Conservation (phyloP, 371 early-diverging fungal genomes). For the Mortierella sp. region DNA sequence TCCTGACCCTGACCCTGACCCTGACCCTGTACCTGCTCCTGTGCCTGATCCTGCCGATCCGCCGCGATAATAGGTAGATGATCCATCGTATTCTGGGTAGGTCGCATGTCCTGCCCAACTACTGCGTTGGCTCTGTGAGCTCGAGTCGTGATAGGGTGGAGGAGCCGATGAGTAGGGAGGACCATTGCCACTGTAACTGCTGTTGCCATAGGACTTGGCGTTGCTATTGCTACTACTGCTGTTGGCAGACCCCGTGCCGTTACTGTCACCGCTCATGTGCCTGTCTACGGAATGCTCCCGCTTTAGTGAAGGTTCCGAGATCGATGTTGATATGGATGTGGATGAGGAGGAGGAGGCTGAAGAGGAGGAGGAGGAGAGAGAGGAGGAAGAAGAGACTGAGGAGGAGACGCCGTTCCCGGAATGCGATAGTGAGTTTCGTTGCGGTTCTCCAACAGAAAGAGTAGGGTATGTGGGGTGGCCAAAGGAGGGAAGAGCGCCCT, state of each 20-base stretch:
- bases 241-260: too few species aligned
- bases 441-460: constrained; percentile 13
- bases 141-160: constrained; percentile 7
- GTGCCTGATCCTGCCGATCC: neutral
- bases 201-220: neutral
- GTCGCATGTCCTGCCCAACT: constrained; percentile 36
- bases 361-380: neutral
- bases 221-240: too few species aligned
- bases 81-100: neutral
- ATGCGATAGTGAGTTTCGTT: constrained; percentile 18
- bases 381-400: neutral
- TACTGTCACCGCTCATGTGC: constrained; percentile 6
- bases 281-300: constrained; percentile 15
- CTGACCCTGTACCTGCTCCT: neutral
- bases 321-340: constrained; percentile 4
- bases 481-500: neutral
- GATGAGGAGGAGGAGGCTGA: constrained; percentile 9
- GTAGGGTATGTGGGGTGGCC: constrained; percentile 7
- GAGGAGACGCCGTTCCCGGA: neutral
- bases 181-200: constrained; percentile 4
- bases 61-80: constrained; percentile 1
- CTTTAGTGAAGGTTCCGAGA: too few species aligned
- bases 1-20: too few species aligned
- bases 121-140: constrained; percentile 12
- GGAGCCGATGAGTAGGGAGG: constrained; percentile 16